Conservation (phyloP, 2,329 filamentous ascomycete genomes). For the Tetracladium maxilliforme region DNA sequence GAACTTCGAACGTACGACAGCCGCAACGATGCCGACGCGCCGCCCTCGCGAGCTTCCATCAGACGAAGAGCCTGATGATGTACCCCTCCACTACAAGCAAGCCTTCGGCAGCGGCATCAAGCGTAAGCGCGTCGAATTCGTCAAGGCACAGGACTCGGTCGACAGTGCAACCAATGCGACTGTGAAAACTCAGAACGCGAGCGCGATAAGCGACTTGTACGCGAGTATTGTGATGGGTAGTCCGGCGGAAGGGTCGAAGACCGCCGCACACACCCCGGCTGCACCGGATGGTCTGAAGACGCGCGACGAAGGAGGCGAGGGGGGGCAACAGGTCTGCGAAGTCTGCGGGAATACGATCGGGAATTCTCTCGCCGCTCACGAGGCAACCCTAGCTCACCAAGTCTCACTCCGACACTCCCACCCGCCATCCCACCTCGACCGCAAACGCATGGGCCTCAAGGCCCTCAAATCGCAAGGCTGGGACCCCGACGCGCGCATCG, state of each 20-base stretch:
- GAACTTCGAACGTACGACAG: no score
- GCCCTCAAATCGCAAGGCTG: conserved; percentile 55
- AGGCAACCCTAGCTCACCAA: conserved; percentile 55
- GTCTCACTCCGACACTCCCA: conserved; percentile 54
- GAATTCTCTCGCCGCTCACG: conserved; percentile 25
- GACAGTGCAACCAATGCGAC: conserved; percentile 14
- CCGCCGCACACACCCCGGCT: conserved; percentile 28
- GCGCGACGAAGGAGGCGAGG: no score
- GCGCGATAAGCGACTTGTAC: conserved; percentile 36
- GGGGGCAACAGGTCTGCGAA: conserved; percentile 37
- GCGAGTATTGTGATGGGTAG: conserved; percentile 49
- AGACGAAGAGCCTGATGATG: conserved; percentile 40
- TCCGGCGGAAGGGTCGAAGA: no score
- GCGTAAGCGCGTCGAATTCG: conserved; percentile 43
- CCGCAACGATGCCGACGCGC: no score
- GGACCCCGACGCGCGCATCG: conserved; percentile 57
- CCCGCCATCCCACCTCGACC: conserved; percentile 57
- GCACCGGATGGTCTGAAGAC: no score
- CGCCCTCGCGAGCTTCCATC: no score
- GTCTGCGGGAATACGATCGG: conserved; percentile 27
- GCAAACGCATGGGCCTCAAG: conserved; percentile 53
- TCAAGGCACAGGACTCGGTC: conserved; percentile 23
- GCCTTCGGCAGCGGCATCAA: conserved; percentile 49
- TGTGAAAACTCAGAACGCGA: conserved; percentile 7
- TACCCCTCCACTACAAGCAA: conserved; percentile 41